Evolutionary conservation across 2,329 filamentous ascomycete genomes (phyloP), one percentile per base, ranked within the genome.

Genomic region (Knoxdaviesia capensis): DNA sequence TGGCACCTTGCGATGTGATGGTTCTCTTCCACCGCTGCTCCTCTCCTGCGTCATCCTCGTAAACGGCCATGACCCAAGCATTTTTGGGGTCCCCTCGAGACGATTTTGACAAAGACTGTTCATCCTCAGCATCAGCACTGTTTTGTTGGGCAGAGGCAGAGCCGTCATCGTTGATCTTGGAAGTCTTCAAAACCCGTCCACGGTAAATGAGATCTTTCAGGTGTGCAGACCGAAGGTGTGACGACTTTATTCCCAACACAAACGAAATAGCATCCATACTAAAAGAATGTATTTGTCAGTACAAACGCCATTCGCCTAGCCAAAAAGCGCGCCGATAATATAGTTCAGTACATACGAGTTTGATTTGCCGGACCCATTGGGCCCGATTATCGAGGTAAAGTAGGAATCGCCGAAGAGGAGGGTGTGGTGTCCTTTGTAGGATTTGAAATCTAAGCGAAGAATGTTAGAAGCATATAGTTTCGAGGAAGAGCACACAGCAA

Each of bases 241-340:
- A 92, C 3, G 90, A 98, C 59, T 96, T 94, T 59, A 98, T 96
- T 49, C 90, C 90, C 44, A 98, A 74, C 45, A 98, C 90, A 61
- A 98, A 98, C 50, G 90, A 98, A 52, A 98, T 98, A 51, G 90
- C 90, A 59, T 98, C 90, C 90, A 98, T 98, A 46, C 84, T 92
- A 53, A 28, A 49, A 48, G 43, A 20, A 2, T 36, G 8, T 4
- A 41, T 11, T 11, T 35, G 20, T 20, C 20, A 20, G 20, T 20
- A 20, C 20, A 20, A 20, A 20, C 20, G 20, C 20, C 20, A 20
- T 20, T 20, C 20, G 20, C 20, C 20, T 20, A 20, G 20, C 20
- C 20, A 20, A 20, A 20, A 20, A 20, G 20, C 20, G 20, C 20
- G 20, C 20, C 20, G 20, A 20, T 20, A 20, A 20, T 20, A 20